Percentiles rank a stretch among this genome's conserved stretches.
Conservation (phyloP, 2,329 filamentous ascomycete species). For the Penicillium nordicum region DNA sequence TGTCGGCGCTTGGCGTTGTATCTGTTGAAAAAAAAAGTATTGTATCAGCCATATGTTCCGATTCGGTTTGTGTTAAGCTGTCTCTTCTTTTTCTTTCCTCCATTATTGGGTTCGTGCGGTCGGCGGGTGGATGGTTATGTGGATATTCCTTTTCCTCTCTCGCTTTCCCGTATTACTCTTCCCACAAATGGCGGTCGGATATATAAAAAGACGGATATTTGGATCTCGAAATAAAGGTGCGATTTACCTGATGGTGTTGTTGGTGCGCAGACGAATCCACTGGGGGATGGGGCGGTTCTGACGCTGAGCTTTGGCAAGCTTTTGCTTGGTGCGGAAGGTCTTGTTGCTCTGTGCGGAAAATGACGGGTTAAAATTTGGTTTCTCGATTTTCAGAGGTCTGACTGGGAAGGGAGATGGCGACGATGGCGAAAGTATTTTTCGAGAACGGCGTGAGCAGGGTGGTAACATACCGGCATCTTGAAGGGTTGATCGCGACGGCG, state of each 20-base stretch:
- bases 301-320: conserved; percentile 99
- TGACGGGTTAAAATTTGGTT: conserved; percentile 12
- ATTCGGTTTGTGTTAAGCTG: background rate
- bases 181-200: conserved; percentile 2
- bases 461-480: conserved; percentile 55
- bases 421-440: conserved; percentile 4
- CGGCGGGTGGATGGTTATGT: background rate
- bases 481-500: conserved; percentile 43
- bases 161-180: background rate
- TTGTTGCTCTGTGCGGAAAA: conserved; percentile 78
- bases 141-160: conserved; percentile 2
- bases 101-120: conserved; percentile 1
- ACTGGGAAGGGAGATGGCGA: conserved; percentile 1
- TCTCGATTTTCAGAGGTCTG: background rate
- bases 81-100: background rate
- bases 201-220: background rate
- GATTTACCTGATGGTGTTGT: conserved; percentile 98
- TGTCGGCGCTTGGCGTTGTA: conserved; percentile 99
- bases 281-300: conserved; percentile 99
- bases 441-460: conserved; percentile 3
- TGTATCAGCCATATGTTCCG: conserved; percentile 2
- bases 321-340: conserved; percentile 99
- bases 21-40: conserved; percentile 51
- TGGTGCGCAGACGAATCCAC: conserved; percentile 98
- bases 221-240: conserved; percentile 12